Evolutionary conservation across 2,329 filamentous ascomycete genomes (phyloP).

Genomic region (Uncinocarpus reesii): DNA sequence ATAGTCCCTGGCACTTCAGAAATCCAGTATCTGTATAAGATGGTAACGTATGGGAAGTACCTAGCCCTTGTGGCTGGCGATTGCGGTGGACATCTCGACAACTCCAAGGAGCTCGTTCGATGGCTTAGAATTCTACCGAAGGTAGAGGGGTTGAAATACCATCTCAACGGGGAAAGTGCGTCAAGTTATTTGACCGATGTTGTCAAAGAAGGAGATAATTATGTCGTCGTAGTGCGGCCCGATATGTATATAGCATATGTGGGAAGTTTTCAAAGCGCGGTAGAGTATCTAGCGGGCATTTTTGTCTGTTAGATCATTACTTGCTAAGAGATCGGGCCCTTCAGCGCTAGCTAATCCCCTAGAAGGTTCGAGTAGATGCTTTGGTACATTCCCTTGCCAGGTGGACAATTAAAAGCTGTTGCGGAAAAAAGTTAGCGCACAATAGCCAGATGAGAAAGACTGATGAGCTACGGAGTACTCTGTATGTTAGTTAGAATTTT

Average conservation of each 20-base stretch:
- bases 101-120: not conserved
- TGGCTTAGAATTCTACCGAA: constrained; percentile 3
- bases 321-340: too few relatives aligned
- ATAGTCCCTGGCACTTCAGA: not conserved
- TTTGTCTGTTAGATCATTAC: not conserved
- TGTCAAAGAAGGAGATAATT: constrained; percentile 4
- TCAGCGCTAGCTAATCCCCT: too few relatives aligned
- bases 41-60: constrained; percentile 5
- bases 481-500: too few relatives aligned
- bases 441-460: too few relatives aligned
- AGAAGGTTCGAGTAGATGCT: too few relatives aligned
- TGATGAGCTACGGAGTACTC: too few relatives aligned
- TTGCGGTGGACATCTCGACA: not conserved
- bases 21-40: not conserved
- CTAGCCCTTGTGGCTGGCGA: constrained; percentile 2
- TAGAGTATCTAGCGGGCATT: not conserved
- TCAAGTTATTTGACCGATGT: not conserved
- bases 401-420: too few relatives aligned
- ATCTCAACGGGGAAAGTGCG: constrained; percentile 4
- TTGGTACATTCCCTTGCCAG: too few relatives aligned
- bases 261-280: not conserved
- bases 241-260: constrained; percentile 5
- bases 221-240: not conserved
- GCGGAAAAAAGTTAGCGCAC: too few relatives aligned
- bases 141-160: not conserved